A percentile compares a stretch with the other conserved stretches of the same genome.
Evolutionary conservation across 805 yeast genomes (phyloP).

Genomic region (Lachancea nothofagi): DNA sequence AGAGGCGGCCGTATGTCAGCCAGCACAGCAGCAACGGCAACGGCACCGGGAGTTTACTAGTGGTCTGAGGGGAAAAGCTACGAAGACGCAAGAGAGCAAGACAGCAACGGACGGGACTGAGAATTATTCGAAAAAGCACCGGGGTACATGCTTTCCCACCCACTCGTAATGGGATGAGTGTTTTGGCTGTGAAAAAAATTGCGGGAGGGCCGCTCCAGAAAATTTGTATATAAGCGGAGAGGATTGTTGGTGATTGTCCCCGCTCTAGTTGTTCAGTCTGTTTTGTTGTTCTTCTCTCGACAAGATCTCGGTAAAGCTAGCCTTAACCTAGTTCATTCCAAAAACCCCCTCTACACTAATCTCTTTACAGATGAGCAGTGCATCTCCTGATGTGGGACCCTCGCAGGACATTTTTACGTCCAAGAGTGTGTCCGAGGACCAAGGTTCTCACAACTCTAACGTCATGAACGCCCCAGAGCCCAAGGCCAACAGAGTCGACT

Average conservation of each 20-base stretch:
- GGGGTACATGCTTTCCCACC: constrained; percentile 3
- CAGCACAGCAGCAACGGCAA: background rate
- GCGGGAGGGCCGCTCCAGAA: constrained; percentile 1
- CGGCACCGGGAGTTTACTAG: background rate
- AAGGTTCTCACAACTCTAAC: constrained; percentile 15
- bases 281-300: background rate
- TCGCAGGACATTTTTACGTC: constrained; percentile 9
- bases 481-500: constrained; percentile 12
- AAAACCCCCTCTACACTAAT: background rate
- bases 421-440: constrained; percentile 11
- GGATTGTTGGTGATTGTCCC: constrained; percentile 3
- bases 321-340: background rate
- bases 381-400: constrained; percentile 11
- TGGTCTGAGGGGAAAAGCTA: constrained; percentile 2
- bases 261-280: constrained; percentile 2
- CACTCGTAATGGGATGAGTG: too few species aligned
- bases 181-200: constrained; percentile 7
- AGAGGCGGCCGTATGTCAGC: too few species aligned
- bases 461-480: constrained; percentile 20
- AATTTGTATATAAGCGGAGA: constrained; percentile 10
- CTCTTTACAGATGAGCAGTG: constrained; percentile 6
- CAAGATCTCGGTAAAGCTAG: background rate
- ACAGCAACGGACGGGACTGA: background rate
- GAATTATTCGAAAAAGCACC: constrained; percentile 6
- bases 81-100: background rate